Conservation (phyloP, 345 rosid species). For the Capsella bursapastoris region DNA sequence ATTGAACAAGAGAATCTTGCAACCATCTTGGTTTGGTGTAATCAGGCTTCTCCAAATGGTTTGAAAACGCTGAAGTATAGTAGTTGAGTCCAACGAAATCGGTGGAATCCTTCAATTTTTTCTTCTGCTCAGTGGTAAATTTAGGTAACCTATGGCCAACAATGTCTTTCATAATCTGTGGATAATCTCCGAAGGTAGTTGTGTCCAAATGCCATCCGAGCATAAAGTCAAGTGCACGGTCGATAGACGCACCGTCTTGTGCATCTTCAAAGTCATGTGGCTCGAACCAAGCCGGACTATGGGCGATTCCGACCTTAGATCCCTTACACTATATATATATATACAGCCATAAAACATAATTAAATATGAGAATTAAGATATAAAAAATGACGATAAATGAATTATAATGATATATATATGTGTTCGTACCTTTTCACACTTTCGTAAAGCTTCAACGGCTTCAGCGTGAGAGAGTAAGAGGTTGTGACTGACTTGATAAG, state of each 20-base stretch:
- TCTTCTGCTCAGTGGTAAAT: constrained; percentile 45
- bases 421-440: constrained; percentile 20
- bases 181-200: constrained; percentile 51
- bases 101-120: constrained; percentile 43
- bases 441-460: constrained; percentile 35
- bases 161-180: constrained; percentile 45
- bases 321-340: constrained; percentile 23
- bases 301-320: constrained; percentile 39
- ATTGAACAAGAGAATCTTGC: constrained; percentile 42
- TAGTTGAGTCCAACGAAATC: constrained; percentile 60
- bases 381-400: no score
- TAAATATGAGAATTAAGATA: no score
- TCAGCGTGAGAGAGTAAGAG: constrained; percentile 43
- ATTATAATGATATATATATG: background rate
- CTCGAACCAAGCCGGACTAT: constrained; percentile 46
- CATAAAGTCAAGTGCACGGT: constrained; percentile 37
- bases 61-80: constrained; percentile 43
- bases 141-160: constrained; percentile 54
- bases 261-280: constrained; percentile 20
- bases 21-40: constrained; percentile 34
- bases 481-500: constrained; percentile 39
- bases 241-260: constrained; percentile 23
- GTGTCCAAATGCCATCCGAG: constrained; percentile 49
- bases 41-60: constrained; percentile 20
- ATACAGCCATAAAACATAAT: background rate